Conservation (phyloP, 257 asterid genomes). For the Nicotiana obtusifolia region DNA sequence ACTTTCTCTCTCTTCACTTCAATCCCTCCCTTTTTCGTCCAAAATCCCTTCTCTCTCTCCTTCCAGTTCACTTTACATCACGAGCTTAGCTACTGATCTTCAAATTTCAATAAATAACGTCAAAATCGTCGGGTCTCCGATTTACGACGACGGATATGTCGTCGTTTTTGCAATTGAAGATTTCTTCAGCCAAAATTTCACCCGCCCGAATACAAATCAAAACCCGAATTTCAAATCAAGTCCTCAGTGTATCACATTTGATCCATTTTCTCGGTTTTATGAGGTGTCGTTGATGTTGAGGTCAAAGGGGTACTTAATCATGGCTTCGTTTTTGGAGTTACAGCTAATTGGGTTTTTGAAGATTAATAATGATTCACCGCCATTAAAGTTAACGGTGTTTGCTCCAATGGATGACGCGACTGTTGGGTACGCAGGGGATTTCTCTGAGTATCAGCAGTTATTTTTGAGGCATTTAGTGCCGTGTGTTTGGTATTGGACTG, state of each 20-base stretch:
- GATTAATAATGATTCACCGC: neutral
- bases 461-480: conserved; percentile 67
- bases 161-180: conserved; percentile 45
- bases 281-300: conserved; percentile 49
- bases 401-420: conserved; percentile 60
- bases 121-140: conserved; percentile 29
- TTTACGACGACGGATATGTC: conserved; percentile 65
- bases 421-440: conserved; percentile 40
- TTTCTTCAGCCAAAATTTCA: conserved; percentile 45
- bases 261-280: conserved; percentile 26
- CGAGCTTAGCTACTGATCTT: conserved; percentile 20
- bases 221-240: conserved; percentile 15
- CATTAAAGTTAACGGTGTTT: conserved; percentile 47
- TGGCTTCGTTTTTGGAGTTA: conserved; percentile 66
- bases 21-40: conserved; percentile 52
- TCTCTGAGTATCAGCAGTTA: conserved; percentile 35
- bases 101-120: conserved; percentile 49
- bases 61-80: conserved; percentile 38
- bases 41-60: conserved; percentile 56
- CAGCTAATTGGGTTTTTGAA: conserved; percentile 52
- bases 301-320: conserved; percentile 57
- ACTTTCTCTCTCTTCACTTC: conserved; percentile 51
- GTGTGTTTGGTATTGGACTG: conserved; percentile 47
- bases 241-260: conserved; percentile 23
- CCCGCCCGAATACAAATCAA: conserved; percentile 7